Base-by-base conservation (phyloP, 495 filamentous ascomycete species). In the Filosporella fistucella region DNA sequence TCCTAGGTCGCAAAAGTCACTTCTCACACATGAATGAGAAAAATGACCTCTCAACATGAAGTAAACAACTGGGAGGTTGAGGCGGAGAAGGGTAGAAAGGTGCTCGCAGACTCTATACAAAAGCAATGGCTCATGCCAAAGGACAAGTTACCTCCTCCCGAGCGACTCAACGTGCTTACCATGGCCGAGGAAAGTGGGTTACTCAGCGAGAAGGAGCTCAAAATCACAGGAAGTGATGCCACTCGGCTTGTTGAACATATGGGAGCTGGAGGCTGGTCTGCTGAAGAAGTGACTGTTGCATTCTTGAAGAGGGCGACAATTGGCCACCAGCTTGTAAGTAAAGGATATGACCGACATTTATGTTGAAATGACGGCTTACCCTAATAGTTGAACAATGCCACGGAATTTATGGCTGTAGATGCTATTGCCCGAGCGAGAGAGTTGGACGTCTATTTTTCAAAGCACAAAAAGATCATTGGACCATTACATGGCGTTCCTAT, bases 311-410 rank as follows among this genome's bases (percentile, higher is more conserved):
- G 71, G 56, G 77, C 80, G 12, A 71, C 76, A 0, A 65, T 83
- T 24, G 69, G 79, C 10, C 77, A 83, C 13, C 80, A 83, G 56
- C 53, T 81, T 18, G 78, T 69, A 23, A 77, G 80, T 54, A 3
- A 82, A 80, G 61, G 81, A 4, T 77, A 73, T 9, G 81, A 86
- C 39, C 76, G 77, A 26, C n/a, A 71, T 82, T 5, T 21, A 20
- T 38, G 4, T 21, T 38, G 20, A 8, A 43, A 34, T 40, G 4
- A 43, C 40, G 14, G 11, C 16, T 24, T 25, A n/a, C n/a, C n/a
- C n/a, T n/a, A 6, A 20, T 30, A 50, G 49, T 21, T 51, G 10
- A 70, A 75, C 49, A 80, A 75, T 48, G 54, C 78, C 3, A 78
- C 77, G 1, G 77, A 82, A 44, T 73, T 74, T 6, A 68, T 79